Conservation (phyloP, 176 grass and related monocot species). For the Eragrostis nindensis region DNA sequence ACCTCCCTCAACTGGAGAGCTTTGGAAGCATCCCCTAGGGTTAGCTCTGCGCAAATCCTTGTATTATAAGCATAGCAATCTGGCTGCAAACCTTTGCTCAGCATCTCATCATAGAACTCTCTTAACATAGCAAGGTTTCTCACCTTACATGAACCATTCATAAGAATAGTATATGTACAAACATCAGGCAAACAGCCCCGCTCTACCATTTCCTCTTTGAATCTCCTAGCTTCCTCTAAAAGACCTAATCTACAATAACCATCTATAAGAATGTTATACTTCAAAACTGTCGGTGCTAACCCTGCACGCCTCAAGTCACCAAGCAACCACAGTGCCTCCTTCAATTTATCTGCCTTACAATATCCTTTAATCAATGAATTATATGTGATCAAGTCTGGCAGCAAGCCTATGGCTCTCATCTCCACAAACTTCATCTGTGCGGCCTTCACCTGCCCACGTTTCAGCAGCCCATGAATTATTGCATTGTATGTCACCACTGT, state of each 20-base stretch:
- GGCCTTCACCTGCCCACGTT: constrained; percentile 40
- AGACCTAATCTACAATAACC: constrained; percentile 61
- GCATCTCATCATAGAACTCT: constrained; percentile 73
- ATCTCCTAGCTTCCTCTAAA: constrained; percentile 52
- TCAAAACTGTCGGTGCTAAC: constrained; percentile 52
- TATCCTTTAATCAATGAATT: constrained; percentile 64
- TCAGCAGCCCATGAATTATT: constrained; percentile 62
- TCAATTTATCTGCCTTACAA: constrained; percentile 55
- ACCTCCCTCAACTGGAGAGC: constrained; percentile 64
- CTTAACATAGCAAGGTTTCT: constrained; percentile 52
- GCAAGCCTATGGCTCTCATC: constrained; percentile 58
- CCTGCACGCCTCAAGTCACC: constrained; percentile 47
- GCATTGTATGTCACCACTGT: constrained; percentile 54
- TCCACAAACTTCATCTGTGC: constrained; percentile 58
- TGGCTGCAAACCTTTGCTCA: constrained; percentile 49
- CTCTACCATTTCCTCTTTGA: constrained; percentile 63
- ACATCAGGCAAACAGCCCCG: constrained; percentile 50
- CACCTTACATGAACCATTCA: constrained; percentile 68
- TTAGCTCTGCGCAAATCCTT: constrained; percentile 51
- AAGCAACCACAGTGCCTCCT: constrained; percentile 57
- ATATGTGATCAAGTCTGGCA: constrained; percentile 57
- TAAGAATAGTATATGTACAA: constrained; percentile 76
- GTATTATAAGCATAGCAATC: constrained; percentile 72
- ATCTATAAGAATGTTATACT: constrained; percentile 75
- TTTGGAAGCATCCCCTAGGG: constrained; percentile 43